Evolutionary conservation across 768 basidiomycete species (phyloP).

Genomic region (Rossbeevera mucosa): DNA sequence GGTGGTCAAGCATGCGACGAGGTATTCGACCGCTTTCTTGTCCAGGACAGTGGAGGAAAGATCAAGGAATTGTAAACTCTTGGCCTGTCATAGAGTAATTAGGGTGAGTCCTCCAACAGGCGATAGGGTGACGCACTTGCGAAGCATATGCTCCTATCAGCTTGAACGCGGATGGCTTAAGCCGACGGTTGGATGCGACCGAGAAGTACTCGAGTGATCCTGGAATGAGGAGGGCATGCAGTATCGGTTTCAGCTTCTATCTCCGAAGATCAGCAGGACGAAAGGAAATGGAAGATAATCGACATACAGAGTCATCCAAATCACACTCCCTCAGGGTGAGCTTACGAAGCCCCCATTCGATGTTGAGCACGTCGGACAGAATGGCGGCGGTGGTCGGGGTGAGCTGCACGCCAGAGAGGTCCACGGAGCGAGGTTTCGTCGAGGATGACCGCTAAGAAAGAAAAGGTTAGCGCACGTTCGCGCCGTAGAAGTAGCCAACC

Average conservation of each 20-base stretch:
- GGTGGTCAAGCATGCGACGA: slow-evolving; percentile 61
- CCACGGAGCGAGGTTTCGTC: neutral
- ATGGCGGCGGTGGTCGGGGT: slow-evolving; percentile 51
- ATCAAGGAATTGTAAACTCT: slow-evolving; percentile 79
- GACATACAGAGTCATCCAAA: neutral
- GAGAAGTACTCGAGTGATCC: slow-evolving; percentile 60
- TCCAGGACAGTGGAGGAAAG: slow-evolving; percentile 83
- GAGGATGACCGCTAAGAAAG: neutral
- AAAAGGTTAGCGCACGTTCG: slow-evolving; percentile 19
- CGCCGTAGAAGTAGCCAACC: slow-evolving; percentile 26
- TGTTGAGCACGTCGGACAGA: slow-evolving; percentile 84
- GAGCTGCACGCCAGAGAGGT: neutral
- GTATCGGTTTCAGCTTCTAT: neutral
- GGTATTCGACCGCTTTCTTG: slow-evolving; percentile 77
- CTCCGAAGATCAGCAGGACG: neutral
- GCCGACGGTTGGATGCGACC: slow-evolving; percentile 76
- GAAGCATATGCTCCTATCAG: slow-evolving; percentile 73
- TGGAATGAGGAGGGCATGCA: neutral
- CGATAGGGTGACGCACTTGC: slow-evolving; percentile 43
- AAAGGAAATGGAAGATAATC: neutral
- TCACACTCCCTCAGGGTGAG: slow-evolving; percentile 46
- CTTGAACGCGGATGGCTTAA: slow-evolving; percentile 67
- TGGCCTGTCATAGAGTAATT: slow-evolving; percentile 46
- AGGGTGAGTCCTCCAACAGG: neutral
- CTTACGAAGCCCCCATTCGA: slow-evolving; percentile 28